phyloP scores from a whole-genome alignment of 2,329 filamentous ascomycete genomes.

The Apiospora phragmitis region DNA sequence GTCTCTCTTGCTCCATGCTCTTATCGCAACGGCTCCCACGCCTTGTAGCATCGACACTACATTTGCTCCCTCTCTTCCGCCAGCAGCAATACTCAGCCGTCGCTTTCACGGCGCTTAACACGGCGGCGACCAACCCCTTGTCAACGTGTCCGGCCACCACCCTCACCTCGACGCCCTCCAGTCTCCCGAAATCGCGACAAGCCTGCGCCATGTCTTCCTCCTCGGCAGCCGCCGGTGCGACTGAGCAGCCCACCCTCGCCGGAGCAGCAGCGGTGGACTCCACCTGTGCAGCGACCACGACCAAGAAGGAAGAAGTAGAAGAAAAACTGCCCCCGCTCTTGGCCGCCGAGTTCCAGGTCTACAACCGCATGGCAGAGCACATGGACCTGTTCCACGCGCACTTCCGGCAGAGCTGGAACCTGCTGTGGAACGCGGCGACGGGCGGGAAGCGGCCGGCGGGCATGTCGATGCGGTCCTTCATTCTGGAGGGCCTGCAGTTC shows the following conservation, averaged over 20 bases:
- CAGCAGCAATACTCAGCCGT: not conserved
- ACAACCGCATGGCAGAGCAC: constrained; percentile 71
- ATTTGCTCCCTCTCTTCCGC: not conserved
- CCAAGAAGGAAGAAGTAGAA: not conserved
- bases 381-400: constrained; percentile 73
- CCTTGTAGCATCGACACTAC: constrained; percentile 1
- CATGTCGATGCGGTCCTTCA: constrained; percentile 69
- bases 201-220: constrained; percentile 14
- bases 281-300: not conserved
- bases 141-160: not conserved
- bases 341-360: constrained; percentile 64
- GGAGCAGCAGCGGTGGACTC: not conserved
- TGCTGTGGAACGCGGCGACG: constrained; percentile 66
- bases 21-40: constrained; percentile 4
- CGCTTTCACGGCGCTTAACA: not conserved
- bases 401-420: constrained; percentile 74
- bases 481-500: constrained; percentile 69
- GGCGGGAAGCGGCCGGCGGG: constrained; percentile 57
- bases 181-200: not conserved
- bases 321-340: constrained; percentile 60
- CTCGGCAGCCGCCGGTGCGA: not conserved
- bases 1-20: not conserved
- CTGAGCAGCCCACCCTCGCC: not conserved
- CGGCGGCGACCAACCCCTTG: not conserved
- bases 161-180: not conserved